Evolutionary conservation across 2,329 filamentous ascomycete species (phyloP).

Genomic region (Penicillium sp.): DNA sequence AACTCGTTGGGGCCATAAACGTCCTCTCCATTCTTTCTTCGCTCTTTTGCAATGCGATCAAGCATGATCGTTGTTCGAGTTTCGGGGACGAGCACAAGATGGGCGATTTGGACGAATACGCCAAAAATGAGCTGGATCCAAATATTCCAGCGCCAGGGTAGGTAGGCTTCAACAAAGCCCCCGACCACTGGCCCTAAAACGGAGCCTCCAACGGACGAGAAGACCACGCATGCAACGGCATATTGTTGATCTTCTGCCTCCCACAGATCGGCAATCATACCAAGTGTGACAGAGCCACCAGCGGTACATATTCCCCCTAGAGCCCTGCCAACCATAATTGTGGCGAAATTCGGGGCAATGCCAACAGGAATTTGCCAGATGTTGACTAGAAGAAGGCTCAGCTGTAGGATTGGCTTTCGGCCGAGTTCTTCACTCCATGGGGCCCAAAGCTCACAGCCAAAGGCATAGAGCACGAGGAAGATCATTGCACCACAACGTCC

Average conservation of each 20-base stretch:
- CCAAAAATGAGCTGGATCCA: slow-evolving; percentile 63
- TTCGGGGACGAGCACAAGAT: slow-evolving; percentile 55
- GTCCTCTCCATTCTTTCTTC: slow-evolving; percentile 46
- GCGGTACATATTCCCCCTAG: slow-evolving; percentile 71
- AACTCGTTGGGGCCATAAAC: slow-evolving; percentile 72
- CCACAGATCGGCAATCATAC: slow-evolving; percentile 62
- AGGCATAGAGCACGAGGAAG: slow-evolving; percentile 77
- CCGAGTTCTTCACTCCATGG: slow-evolving; percentile 84
- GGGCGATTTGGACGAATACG: slow-evolving; percentile 50
- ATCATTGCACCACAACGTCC: slow-evolving; percentile 74
- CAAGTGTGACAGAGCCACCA: slow-evolving; percentile 46
- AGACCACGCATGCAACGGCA: slow-evolving; percentile 58
- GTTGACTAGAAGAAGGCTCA: slow-evolving; percentile 72
- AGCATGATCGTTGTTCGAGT: slow-evolving; percentile 59
- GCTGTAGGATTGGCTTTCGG: slow-evolving; percentile 72
- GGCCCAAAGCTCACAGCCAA: slow-evolving; percentile 85
- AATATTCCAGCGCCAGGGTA: slow-evolving; percentile 56
- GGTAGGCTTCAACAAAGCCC: slow-evolving; percentile 45
- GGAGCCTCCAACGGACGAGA: slow-evolving; percentile 54
- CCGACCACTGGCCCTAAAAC: slow-evolving; percentile 54
- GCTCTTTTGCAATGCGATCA: slow-evolving; percentile 57
- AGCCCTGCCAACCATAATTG: slow-evolving; percentile 68
- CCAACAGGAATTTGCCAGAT: slow-evolving; percentile 73
- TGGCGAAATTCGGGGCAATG: slow-evolving; percentile 70
- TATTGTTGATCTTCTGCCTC: slow-evolving; percentile 55